Percentiles rank a stretch among this genome's conserved stretches.
These are phyloP conservation scores for Aspergillus sclerotioniger DNA, from an alignment of 495 filamentous ascomycete species.

Conservation along the genomic window DNA sequence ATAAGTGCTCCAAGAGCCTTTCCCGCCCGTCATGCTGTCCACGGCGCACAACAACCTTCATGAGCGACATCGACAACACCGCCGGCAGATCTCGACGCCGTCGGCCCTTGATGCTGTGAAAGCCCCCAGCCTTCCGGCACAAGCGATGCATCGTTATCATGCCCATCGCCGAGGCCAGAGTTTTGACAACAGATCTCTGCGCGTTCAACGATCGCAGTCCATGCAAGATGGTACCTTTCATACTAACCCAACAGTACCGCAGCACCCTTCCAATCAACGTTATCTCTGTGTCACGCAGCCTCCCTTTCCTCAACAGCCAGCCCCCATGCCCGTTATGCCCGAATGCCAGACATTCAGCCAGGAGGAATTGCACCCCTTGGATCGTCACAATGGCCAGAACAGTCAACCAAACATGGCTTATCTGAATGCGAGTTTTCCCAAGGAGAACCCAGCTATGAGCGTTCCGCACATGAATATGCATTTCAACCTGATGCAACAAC, in stretches of 20 bases:
- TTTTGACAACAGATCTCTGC: conserved; percentile 63
- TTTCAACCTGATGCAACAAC: conserved; percentile 28
- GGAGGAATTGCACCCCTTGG: conserved; percentile 37
- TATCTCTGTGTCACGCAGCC: conserved; percentile 59
- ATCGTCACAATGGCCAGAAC: conserved; percentile 17
- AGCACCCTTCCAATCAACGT: conserved; percentile 56
- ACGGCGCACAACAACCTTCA: conserved; percentile 65
- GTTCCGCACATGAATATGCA: conserved; percentile 21
- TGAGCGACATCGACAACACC: conserved; percentile 70
- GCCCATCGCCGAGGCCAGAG: conserved; percentile 76
- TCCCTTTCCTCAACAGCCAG: conserved; percentile 26
- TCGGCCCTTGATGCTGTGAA: conserved; percentile 67
- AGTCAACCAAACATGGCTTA: conserved; percentile 22
- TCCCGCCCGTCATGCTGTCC: conserved; percentile 69
- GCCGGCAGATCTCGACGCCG: conserved; percentile 87
- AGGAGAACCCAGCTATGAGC: conserved; percentile 15
- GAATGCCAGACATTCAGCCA: conserved; percentile 34
- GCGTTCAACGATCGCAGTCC: conserved; percentile 45
- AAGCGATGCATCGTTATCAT: conserved; percentile 48
- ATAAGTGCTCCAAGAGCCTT: conserved; percentile 13
- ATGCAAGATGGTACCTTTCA: conserved; percentile 56
- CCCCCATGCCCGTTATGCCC: conserved; percentile 22
- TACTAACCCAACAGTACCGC: conserved; percentile 61
- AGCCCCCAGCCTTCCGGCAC: conserved; percentile 58
- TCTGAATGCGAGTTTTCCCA: conserved; percentile 18